Base-by-base conservation (phyloP, 1,139 yeast species). In the Saccharomyces hybrid region DNA sequence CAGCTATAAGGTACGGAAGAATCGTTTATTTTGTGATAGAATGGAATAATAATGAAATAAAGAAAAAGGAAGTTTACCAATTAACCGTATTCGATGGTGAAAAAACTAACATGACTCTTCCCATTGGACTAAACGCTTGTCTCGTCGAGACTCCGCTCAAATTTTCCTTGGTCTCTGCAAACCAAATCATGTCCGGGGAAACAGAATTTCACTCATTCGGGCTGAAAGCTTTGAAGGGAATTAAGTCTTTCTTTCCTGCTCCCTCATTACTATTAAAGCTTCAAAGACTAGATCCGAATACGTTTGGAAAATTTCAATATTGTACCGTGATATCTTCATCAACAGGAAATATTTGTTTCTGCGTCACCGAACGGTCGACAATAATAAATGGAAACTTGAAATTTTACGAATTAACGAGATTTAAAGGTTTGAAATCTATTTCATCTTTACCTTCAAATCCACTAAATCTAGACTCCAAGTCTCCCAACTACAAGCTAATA, bases 151-250 rank as follows among this genome's bases (percentile, higher is more conserved):
- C 44, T 5, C 44, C 44, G 7, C 25, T 38, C 5, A 27, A 38
- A 8, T 47, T 51, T n/a, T 54, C 57, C 2, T 31, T 66, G 3
- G 55, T 67, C 3, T 61, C 66, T 9, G 65, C 66, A 1, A 62
- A 63, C 46, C 69, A 67, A 53, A 58, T 67, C 2, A 59, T 65
- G 58, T 64, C 68, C 1, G 70, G 69, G 0, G 69, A 67, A 47
- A 55, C 64, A 1, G 49, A 54, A 16, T 62, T 59, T 46, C 23
- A 42, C 16, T 49, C 47, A 5, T 52, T 50, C 11, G 51, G 54
- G n/a, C 47, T 55, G 19, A 54, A 54, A 9, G 48, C 50, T 32
- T 47, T 64, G 23, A 60, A 55, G 42, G 61, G 60, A 7, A 51
- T 60, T 4, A 54, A 56, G 38, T 57, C 60, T 5, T 59, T 57